Percentiles rank a stretch among this genome's conserved stretches.
Evolutionary conservation across 1,284 basidiomycete genomes (phyloP).

Genomic region (Naganishia albida): DNA sequence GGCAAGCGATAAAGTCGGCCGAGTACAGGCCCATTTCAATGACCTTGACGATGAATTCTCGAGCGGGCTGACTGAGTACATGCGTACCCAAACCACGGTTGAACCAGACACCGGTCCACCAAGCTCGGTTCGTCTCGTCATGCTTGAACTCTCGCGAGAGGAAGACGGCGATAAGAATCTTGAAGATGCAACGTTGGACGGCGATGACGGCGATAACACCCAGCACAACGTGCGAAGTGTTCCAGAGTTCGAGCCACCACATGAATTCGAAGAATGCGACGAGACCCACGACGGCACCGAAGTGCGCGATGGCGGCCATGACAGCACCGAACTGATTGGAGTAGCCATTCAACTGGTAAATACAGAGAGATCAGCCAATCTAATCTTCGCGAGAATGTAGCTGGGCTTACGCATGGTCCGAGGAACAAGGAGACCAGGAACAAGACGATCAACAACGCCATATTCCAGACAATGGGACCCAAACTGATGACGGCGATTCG

Average conservation of each 20-base stretch:
- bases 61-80: conserved; percentile 88
- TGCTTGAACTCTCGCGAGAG: conserved; percentile 95
- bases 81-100: conserved; percentile 83
- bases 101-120: conserved; percentile 98
- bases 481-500: conserved; percentile 90
- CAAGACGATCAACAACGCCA: conserved; percentile 76
- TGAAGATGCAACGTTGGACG: conserved; percentile 87
- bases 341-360: conserved; percentile 69
- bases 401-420: conserved; percentile 66
- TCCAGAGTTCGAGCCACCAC: conserved; percentile 95
- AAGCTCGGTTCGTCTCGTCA: conserved; percentile 93
- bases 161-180: conserved; percentile 87
- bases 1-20: conserved; percentile 65
- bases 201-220: conserved; percentile 82
- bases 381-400: too few species aligned
- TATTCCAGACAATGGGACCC: conserved; percentile 95
- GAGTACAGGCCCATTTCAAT: conserved; percentile 94
- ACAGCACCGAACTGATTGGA: conserved; percentile 84
- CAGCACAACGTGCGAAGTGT: conserved; percentile 83
- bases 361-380: not conserved
- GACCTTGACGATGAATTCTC: conserved; percentile 94
- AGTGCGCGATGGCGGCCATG: conserved; percentile 84
- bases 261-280: conserved; percentile 92
- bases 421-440: conserved; percentile 91
- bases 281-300: conserved; percentile 75